phyloP scores from a whole-genome alignment of 1,284 basidiomycete species.

The Gymnopus androsaceus region DNA sequence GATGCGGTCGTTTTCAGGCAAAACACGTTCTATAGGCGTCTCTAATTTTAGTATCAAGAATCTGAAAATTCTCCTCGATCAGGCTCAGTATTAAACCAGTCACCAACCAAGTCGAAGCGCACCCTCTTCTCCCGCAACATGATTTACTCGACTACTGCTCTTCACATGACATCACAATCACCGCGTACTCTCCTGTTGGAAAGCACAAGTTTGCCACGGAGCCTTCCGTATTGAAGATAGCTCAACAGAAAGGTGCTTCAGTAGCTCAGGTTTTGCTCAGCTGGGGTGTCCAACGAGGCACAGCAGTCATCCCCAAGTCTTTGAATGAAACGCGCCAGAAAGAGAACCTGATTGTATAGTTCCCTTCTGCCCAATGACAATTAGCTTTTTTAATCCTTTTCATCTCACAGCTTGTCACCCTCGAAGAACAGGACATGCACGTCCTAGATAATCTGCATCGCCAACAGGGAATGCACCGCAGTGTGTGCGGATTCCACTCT shows the following conservation, averaged over 20 bases:
- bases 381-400: neutral
- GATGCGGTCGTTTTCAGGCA: conserved; percentile 29
- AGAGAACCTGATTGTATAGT: conserved; percentile 38
- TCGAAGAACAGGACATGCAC: conserved; percentile 29
- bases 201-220: conserved; percentile 26
- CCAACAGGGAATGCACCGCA: conserved; percentile 27
- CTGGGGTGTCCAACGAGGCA: conserved; percentile 41
- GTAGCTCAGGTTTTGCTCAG: conserved; percentile 45
- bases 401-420: conserved; percentile 28
- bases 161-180: conserved; percentile 46
- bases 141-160: conserved; percentile 49
- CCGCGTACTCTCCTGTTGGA: conserved; percentile 57
- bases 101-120: conserved; percentile 52
- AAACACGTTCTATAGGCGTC: conserved; percentile 50
- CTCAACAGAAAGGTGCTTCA: conserved; percentile 38
- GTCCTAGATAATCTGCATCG: conserved; percentile 24
- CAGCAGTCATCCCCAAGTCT: conserved; percentile 39
- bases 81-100: conserved; percentile 49
- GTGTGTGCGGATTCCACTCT: conserved; percentile 29
- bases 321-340: conserved; percentile 40
- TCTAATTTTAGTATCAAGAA: conserved; percentile 51
- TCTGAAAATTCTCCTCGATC: conserved; percentile 29
- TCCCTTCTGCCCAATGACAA: neutral
- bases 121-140: conserved; percentile 46
- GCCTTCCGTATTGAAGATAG: conserved; percentile 37